Evolutionary conservation across 2,329 filamentous ascomycete genomes (phyloP).

Genomic region (Ceratocystis papillata): DNA sequence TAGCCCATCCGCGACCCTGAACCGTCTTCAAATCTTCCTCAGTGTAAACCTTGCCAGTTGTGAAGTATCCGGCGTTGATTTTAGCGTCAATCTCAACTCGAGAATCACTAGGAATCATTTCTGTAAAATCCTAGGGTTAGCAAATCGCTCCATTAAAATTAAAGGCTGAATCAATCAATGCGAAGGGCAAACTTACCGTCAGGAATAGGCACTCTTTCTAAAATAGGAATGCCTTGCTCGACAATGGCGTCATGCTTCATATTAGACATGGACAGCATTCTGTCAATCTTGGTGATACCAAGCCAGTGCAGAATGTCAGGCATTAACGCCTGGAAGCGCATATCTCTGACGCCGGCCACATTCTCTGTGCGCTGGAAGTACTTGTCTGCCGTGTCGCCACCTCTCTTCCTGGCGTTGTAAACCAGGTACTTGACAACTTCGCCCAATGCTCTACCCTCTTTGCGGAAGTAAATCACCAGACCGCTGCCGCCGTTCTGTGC

Average conservation of each 20-base stretch:
- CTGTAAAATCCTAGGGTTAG: conserved; percentile 29
- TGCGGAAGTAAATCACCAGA: conserved; percentile 97
- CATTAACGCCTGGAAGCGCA: conserved; percentile 98
- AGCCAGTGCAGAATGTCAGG: conserved; percentile 97
- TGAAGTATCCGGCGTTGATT: conserved; percentile 81
- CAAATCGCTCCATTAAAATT: too few species aligned
- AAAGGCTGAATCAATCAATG: too few species aligned
- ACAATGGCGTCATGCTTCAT: conserved; percentile 91
- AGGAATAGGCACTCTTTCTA: conserved; percentile 23
- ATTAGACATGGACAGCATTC: conserved; percentile 88
- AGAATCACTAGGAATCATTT: conserved; percentile 87
- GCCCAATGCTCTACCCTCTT: conserved; percentile 86
- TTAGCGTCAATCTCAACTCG: conserved; percentile 98
- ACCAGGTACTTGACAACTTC: conserved; percentile 88
- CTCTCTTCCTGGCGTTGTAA: conserved; percentile 72
- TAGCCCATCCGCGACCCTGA: conserved; percentile 73
- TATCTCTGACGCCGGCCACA: conserved; percentile 90
- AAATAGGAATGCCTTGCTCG: conserved; percentile 46
- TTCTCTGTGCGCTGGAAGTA: conserved; percentile 98
- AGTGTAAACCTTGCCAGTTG: conserved; percentile 79
- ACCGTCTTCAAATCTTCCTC: conserved; percentile 76
- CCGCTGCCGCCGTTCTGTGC: conserved; percentile 88
- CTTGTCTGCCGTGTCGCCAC: conserved; percentile 69
- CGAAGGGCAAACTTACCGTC: conserved; percentile 19
- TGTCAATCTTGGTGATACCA: conserved; percentile 94